Evolutionary conservation across 2,329 filamentous ascomycete genomes (phyloP).

Genomic region (Botryotinia globosa): DNA sequence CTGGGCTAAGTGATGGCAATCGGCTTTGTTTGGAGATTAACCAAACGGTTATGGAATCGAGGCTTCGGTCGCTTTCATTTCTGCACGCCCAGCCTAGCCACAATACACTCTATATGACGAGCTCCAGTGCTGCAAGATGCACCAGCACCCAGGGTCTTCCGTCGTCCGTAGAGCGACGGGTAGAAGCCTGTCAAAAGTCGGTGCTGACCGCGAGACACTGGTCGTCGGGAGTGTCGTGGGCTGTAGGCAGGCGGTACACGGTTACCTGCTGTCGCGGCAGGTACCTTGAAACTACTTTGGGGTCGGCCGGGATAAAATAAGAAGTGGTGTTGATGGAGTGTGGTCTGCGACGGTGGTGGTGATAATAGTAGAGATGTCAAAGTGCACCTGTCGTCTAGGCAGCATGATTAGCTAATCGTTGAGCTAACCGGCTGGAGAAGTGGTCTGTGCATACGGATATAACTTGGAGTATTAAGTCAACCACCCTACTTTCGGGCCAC

Average conservation of each 20-base stretch:
- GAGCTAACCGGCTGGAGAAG: not conserved
- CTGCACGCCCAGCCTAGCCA: constrained; percentile 7
- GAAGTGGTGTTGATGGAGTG: not conserved
- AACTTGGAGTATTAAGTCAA: too few relatives aligned
- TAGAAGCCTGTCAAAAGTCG: constrained; percentile 14
- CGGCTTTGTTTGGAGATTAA: constrained; percentile 1
- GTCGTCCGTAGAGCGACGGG: constrained; percentile 8
- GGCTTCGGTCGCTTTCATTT: constrained; percentile 8
- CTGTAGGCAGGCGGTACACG: constrained; percentile 8
- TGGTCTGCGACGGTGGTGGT: constrained; percentile 6
- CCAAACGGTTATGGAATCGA: not conserved
- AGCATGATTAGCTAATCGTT: constrained; percentile 7
- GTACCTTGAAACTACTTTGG: constrained; percentile 8
- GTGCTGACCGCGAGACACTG: constrained; percentile 11
- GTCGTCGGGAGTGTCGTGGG: constrained; percentile 4
- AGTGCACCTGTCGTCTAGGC: not conserved
- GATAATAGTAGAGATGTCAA: constrained; percentile 1
- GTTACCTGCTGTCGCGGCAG: not conserved
- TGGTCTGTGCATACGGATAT: not conserved
- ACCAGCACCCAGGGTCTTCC: constrained; percentile 5
- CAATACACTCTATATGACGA: constrained; percentile 7
- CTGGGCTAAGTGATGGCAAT: constrained; percentile 7
- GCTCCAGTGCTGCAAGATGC: constrained; percentile 10
- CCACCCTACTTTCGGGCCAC: too few relatives aligned
- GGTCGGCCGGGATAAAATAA: constrained; percentile 1